Conservation (phyloP, 2,329 filamentous ascomycete genomes). For the Paecilomyces formosus region DNA sequence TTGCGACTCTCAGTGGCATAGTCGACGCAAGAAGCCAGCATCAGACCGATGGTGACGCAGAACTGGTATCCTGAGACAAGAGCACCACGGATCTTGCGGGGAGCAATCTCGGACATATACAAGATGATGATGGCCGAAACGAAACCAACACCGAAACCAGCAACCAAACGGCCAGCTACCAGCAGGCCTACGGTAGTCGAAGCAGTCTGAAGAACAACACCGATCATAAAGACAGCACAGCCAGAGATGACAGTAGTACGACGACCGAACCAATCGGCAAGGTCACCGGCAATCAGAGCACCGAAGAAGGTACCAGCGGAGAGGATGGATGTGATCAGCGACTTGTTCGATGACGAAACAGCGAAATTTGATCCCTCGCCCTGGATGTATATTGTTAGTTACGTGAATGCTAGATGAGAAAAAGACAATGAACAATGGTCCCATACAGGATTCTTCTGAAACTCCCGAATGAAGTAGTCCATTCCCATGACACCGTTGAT, state of each 20-base stretch:
- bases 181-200: conserved; percentile 57
- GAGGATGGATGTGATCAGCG: conserved; percentile 67
- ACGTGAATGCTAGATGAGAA: neutral
- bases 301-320: conserved; percentile 73
- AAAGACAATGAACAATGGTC: neutral
- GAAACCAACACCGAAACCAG: conserved; percentile 61
- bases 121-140: conserved; percentile 53
- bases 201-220: conserved; percentile 52
- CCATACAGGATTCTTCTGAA: conserved; percentile 21
- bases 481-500: conserved; percentile 37
- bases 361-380: conserved; percentile 21
- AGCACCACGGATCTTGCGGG: conserved; percentile 63
- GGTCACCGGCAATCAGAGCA: conserved; percentile 67
- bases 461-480: conserved; percentile 26
- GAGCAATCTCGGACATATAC: conserved; percentile 71
- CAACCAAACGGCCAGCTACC: conserved; percentile 64
- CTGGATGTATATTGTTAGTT: neutral
- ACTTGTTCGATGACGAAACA: conserved; percentile 44
- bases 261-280: conserved; percentile 67
- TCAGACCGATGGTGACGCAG: conserved; percentile 71
- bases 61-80: conserved; percentile 80
- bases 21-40: conserved; percentile 66
- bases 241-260: conserved; percentile 56
- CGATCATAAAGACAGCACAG: conserved; percentile 53
- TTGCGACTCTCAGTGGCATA: conserved; percentile 59